Evolutionary conservation across 1,284 basidiomycete species (phyloP), one percentile per base, ranked within the genome.

Genomic region (Coniferiporia sulphurascens): DNA sequence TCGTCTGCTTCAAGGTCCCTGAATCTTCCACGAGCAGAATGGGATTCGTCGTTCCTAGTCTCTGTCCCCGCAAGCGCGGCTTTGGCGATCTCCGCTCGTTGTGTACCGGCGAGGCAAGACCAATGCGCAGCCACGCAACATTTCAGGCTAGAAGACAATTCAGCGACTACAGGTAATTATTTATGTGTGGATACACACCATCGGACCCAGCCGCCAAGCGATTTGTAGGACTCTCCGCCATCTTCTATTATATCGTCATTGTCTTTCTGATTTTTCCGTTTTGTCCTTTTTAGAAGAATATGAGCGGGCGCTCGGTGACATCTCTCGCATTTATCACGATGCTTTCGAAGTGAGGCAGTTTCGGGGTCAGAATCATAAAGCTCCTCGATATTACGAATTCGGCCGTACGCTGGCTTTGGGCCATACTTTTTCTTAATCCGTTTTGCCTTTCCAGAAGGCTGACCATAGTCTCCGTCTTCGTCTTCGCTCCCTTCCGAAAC

Each of bases 61-160:
- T 64, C 66, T 35, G 69, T 65, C 52, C 70, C 54, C 6, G 67
- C 78, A 51, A 76, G 76, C 9, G 83, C 80, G 52, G 85, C 87
- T 61, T 79, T 82, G 15, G 88, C 71, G 46, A 95, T 88, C 63
- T 91, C 89, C 44, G 86, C 83, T 46, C 83, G 83, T 67, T 92
- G 86, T 15, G 75, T 76, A 43, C 69, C 71, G 12, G 83, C 80
- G 13, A 95, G 75, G 69, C 93, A 95, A 36, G 75, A 79, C 90
- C 91, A 95, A 69, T 95, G 93, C 36, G 82, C 83, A 12, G 81
- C 77, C 22, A 91, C 81, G 12, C 87, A 85, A 64, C 93, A 95
- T 69, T 83, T 86, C 48, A 91, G 74, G 68, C 89, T 91, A 48
- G 44, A 48, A 56, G 27, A 41, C 52, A 50, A 21, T 21, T 51